phyloP scores from a whole-genome alignment of 352 stramenopile genomes.

The Phytophthora sp. region DNA sequence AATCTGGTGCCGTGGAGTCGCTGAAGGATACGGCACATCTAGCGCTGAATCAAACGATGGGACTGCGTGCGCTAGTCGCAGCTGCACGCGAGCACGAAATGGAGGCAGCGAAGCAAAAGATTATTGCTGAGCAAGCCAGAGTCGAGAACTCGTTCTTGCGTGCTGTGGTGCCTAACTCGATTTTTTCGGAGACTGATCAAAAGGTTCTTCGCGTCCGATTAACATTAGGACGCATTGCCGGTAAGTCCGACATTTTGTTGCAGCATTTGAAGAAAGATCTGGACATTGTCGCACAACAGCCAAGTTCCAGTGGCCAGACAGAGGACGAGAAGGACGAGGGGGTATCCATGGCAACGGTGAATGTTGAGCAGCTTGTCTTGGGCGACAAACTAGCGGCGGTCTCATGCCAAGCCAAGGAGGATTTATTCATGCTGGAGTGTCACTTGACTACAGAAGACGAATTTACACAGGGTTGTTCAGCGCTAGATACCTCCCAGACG shows the following conservation, averaged over 20 bases:
- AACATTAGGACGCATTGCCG: slow-evolving; percentile 63
- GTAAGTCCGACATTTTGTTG: slow-evolving; percentile 75
- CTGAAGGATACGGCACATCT: slow-evolving; percentile 78
- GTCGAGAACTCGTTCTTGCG: slow-evolving; percentile 76
- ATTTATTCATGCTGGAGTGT: slow-evolving; percentile 79
- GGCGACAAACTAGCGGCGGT: slow-evolving; percentile 66
- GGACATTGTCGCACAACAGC: slow-evolving; percentile 45
- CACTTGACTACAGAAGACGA: slow-evolving; percentile 75
- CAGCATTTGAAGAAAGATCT: slow-evolving; percentile 73
- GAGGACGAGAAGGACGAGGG: slow-evolving; percentile 48
- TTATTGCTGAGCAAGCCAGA: slow-evolving; percentile 65
- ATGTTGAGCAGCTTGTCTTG: slow-evolving; percentile 62
- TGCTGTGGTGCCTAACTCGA: slow-evolving; percentile 67
- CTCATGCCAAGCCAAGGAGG: slow-evolving; percentile 68
- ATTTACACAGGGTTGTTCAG: slow-evolving; percentile 46
- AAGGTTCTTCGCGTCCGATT: slow-evolving; percentile 76
- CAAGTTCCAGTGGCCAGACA: slow-evolving; percentile 12
- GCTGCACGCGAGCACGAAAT: slow-evolving; percentile 68
- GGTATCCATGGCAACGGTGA: slow-evolving; percentile 20
- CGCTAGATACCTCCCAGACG: slow-evolving; percentile 53
- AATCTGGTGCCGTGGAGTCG: slow-evolving; percentile 72
- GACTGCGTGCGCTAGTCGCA: slow-evolving; percentile 61
- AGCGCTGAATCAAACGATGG: slow-evolving; percentile 79
- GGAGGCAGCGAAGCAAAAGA: slow-evolving; percentile 73
- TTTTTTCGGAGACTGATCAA: slow-evolving; percentile 79